These are phyloP conservation scores for Melaleuca quinquenervia DNA, from an alignment of 345 rosid genomes.

Conservation along the genomic window DNA sequence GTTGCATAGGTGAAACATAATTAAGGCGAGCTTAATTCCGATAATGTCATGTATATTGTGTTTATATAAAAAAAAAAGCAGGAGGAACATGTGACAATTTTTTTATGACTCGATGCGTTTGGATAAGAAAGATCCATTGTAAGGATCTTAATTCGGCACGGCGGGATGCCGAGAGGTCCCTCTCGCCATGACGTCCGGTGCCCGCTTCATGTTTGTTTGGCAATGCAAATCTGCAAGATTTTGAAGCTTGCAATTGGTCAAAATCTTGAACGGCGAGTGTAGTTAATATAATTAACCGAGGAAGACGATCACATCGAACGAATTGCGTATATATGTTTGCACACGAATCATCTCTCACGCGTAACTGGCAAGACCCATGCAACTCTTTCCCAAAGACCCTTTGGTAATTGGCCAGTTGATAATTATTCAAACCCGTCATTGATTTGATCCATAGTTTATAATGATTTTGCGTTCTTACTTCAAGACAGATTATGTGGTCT, in stretches of 20 bases:
- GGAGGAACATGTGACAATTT: not conserved
- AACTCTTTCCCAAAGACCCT: not conserved
- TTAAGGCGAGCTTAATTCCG: too few relatives aligned
- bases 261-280: not conserved
- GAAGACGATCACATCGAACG: not conserved
- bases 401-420: not conserved
- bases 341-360: not conserved
- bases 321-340: not conserved
- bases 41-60: not conserved
- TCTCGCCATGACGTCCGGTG: not conserved
- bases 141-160: not conserved
- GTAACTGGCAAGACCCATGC: not conserved
- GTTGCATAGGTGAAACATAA: too few relatives aligned
- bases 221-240: not conserved
- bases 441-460: not conserved
- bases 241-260: not conserved
- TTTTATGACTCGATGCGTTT: not conserved
- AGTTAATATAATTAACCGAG: not conserved
- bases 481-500: not conserved
- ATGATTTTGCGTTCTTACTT: not conserved
- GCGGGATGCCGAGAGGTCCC: not conserved
- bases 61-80: not conserved
- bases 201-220: not conserved
- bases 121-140: not conserved
- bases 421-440: not conserved